Percentiles rank a stretch among this genome's conserved stretches.
Conservation (phyloP, 768 basidiomycete species). For the Calocybe gangraenosa region DNA sequence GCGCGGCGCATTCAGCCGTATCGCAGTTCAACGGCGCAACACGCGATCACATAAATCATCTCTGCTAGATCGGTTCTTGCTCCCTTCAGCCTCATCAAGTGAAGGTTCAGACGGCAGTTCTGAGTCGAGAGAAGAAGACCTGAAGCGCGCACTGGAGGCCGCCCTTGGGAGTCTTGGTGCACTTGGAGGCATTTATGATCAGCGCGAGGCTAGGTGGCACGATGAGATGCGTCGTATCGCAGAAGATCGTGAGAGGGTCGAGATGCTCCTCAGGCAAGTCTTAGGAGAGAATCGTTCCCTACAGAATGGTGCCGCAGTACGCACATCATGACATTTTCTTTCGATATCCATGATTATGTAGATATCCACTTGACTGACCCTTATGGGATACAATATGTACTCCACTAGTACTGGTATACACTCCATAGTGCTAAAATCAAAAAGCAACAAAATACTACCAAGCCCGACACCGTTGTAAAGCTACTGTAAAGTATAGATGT, state of each 20-base stretch:
- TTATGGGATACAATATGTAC: too few species aligned
- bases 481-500: too few species aligned
- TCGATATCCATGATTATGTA: too few species aligned
- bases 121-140: slow-evolving; percentile 55
- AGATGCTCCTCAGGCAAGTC: slow-evolving; percentile 62
- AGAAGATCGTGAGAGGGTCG: slow-evolving; percentile 66
- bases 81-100: slow-evolving; percentile 35
- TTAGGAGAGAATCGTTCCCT: slow-evolving; percentile 31
- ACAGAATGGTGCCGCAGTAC: slow-evolving; percentile 5
- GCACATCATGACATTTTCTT: background rate
- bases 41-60: slow-evolving; percentile 40
- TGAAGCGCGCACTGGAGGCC: slow-evolving; percentile 64
- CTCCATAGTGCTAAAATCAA: too few species aligned
- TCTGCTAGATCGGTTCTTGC: slow-evolving; percentile 45
- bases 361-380: too few species aligned
- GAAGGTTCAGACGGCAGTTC: slow-evolving; percentile 55
- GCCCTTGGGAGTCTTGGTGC: slow-evolving; percentile 63
- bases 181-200: slow-evolving; percentile 62
- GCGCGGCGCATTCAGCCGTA: slow-evolving; percentile 52
- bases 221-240: slow-evolving; percentile 65
- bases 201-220: slow-evolving; percentile 63
- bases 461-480: too few species aligned
- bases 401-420: too few species aligned
- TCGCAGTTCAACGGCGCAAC: slow-evolving; percentile 52
- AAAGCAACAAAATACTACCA: too few species aligned